Evolutionary conservation across 1,284 basidiomycete genomes (phyloP), one percentile per base, ranked within the genome.

Genomic region (Fomitopsis pinicola): DNA sequence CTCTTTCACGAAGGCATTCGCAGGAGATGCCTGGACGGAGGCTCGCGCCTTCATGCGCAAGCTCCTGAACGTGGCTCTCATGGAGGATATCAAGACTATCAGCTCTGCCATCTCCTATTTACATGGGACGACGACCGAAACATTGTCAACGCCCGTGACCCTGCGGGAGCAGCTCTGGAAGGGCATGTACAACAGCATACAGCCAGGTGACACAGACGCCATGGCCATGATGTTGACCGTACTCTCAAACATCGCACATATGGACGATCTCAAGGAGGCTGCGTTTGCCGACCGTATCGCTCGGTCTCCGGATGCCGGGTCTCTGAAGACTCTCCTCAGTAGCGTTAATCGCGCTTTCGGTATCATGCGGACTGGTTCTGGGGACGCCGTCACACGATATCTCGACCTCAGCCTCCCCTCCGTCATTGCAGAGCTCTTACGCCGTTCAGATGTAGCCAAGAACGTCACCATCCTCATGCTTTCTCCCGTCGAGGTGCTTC

Each of bases 401-500:
- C 81, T 85, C 12, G 85, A 91, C 65, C 80, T 83, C 64, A 83
- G 80, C 56, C 72, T 82, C 5, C 78, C 84, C 1, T 67, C 78
- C 12, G 71, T 80, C 33, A 77, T 87, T 7, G 73, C 81, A 45
- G 74, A 80, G 8, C 73, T 93, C 30, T 79, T 93, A 59, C 72
- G 75, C 42, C 77, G 75, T 33, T 75, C 81, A 0, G 80, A 78
- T 15, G 78, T 86, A 17, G 83, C 84, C 2, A 81, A 83, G 66
- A 75, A 86, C 45, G 75, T 89, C 44, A 82, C 89, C 61, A 73
- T 81, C 22, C 80, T 96, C 35, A 84, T 95, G 71, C 77, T 97
- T 42, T 97, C 93, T 9, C 94, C 95, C 0, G 80, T 88, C 15
- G 86, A 89, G 28, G 81, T 84, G 10, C 75, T 95, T 15, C 91